Percentiles rank a stretch among this genome's conserved stretches.
Evolutionary conservation across 2,329 filamentous ascomycete species (phyloP).

Genomic region (Aspergillus calidoustus): DNA sequence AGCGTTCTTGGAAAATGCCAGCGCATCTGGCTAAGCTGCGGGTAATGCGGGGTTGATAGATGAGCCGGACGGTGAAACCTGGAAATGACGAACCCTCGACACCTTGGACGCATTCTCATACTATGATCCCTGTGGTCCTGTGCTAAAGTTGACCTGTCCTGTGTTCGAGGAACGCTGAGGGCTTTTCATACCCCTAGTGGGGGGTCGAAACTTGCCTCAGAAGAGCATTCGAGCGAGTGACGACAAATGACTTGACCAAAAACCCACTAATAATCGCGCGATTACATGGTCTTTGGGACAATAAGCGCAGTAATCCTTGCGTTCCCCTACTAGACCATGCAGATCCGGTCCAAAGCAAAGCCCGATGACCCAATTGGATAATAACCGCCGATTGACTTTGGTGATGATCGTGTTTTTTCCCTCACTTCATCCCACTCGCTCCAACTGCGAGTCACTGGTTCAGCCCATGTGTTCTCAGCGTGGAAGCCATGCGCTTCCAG

Average conservation of each 20-base stretch:
- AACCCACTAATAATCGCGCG: slow-evolving; percentile 2
- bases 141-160: neutral
- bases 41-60: slow-evolving; percentile 18
- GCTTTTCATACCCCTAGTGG: neutral
- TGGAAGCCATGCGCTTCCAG: slow-evolving; percentile 1
- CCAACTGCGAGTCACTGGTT: slow-evolving; percentile 14
- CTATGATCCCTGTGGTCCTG: neutral
- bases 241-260: neutral
- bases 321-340: neutral
- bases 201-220: neutral
- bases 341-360: slow-evolving; percentile 7
- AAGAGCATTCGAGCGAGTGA: neutral
- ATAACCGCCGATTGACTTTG: slow-evolving; percentile 8
- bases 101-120: slow-evolving; percentile 12
- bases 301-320: slow-evolving; percentile 2
- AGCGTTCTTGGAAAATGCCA: slow-evolving; percentile 3
- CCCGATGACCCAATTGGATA: neutral
- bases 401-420: neutral
- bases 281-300: neutral
- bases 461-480: slow-evolving; percentile 14
- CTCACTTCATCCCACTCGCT: neutral
- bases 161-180: neutral
- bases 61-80: slow-evolving; percentile 22
- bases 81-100: slow-evolving; percentile 13
- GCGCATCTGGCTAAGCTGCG: slow-evolving; percentile 20